A percentile compares a stretch with the other conserved stretches of the same genome.
phyloP scores from a whole-genome alignment of 2,329 filamentous ascomycete genomes.

The Raffaelea albimanens region DNA sequence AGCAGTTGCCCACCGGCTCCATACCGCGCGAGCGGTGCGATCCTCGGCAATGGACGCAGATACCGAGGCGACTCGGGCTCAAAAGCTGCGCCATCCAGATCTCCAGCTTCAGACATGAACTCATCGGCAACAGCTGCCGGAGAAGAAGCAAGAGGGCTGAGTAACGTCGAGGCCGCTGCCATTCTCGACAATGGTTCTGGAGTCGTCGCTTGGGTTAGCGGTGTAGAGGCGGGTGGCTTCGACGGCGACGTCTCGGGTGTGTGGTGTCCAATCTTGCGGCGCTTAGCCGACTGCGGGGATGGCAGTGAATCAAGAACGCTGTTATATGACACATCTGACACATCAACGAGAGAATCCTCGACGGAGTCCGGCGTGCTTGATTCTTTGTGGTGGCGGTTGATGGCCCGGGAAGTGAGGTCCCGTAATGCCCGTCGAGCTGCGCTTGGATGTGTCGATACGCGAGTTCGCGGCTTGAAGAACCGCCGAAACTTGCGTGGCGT shows the following conservation, averaged over 20 bases:
- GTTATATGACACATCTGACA: constrained; percentile 3
- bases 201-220: constrained; percentile 5
- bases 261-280: constrained; percentile 26
- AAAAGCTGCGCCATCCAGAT: constrained; percentile 17
- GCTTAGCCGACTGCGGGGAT: constrained; percentile 21
- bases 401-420: constrained; percentile 28
- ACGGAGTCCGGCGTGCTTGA: constrained; percentile 13
- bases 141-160: constrained; percentile 29
- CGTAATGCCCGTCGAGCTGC: constrained; percentile 29
- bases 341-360: too few species aligned
- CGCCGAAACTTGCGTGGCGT: constrained; percentile 43
- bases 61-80: constrained; percentile 19
- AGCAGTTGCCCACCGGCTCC: constrained; percentile 29
- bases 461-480: constrained; percentile 43
- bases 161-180: constrained; percentile 15
- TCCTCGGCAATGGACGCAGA: background rate
- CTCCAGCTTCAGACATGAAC: constrained; percentile 20
- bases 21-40: constrained; percentile 19
- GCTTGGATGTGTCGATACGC: constrained; percentile 27
- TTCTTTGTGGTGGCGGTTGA: constrained; percentile 31
- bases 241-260: constrained; percentile 29
- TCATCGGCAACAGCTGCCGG: constrained; percentile 17
- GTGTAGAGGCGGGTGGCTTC: constrained; percentile 15
- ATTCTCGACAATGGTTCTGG: constrained; percentile 5
- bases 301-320: constrained; percentile 12